Conservation (phyloP, 1,284 basidiomycete genomes). For the Pseudozyma tsukubaensis region DNA sequence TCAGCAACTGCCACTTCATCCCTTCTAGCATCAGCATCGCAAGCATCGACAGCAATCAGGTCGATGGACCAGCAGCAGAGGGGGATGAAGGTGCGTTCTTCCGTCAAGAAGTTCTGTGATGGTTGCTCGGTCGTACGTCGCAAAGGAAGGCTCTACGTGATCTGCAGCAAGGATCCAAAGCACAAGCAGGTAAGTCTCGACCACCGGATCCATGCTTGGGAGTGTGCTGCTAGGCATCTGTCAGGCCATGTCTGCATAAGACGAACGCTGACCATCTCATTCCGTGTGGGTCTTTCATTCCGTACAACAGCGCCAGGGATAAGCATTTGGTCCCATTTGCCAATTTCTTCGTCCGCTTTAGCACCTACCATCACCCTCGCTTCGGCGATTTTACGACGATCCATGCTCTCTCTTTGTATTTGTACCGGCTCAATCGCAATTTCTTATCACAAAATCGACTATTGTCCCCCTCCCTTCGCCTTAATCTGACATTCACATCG, state of each 20-base stretch:
- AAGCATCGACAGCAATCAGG: constrained; percentile 7
- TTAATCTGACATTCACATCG: background rate
- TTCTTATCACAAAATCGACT: background rate
- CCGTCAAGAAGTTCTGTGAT: constrained; percentile 78
- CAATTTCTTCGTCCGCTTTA: background rate
- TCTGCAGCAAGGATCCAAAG: constrained; percentile 93
- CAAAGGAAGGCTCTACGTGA: constrained; percentile 91
- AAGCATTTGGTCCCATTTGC: background rate
- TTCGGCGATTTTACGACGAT: too few species aligned
- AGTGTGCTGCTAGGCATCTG: background rate
- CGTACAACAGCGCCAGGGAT: constrained; percentile 20
- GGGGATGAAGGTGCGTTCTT: constrained; percentile 96
- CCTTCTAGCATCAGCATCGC: background rate
- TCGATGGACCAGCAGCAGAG: constrained; percentile 67
- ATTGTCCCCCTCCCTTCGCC: too few species aligned
- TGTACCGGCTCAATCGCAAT: constrained; percentile 13
- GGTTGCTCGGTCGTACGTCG: constrained; percentile 71
- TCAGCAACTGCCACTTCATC: constrained; percentile 2
- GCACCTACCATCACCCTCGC: background rate
- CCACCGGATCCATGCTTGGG: background rate
- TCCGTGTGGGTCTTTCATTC: background rate
- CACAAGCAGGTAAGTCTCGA: constrained; percentile 87
- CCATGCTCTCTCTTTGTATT: constrained; percentile 15
- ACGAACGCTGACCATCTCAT: background rate
- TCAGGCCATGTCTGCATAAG: too few species aligned